Percentiles rank a stretch among this genome's conserved stretches.
Conservation (phyloP, 345 rosid species). For the Excoecaria agallocha region DNA sequence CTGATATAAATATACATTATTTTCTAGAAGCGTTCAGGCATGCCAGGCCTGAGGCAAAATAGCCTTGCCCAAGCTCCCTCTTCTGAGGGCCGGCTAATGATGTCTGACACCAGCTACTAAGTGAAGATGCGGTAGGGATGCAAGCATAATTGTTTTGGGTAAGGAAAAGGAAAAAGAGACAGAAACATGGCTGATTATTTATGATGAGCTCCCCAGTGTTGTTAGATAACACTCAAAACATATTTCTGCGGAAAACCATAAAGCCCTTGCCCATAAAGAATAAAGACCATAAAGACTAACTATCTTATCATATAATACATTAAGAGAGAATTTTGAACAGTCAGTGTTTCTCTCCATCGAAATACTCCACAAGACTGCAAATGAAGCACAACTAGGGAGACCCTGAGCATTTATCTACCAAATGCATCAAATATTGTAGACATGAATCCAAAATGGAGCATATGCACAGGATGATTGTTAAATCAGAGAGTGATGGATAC, state of each 20-base stretch:
- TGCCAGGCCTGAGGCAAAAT: neutral
- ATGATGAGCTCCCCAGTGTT: neutral
- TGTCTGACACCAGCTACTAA: neutral
- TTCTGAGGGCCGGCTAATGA: neutral
- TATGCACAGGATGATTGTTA: neutral
- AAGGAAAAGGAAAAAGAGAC: neutral
- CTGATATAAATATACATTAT: neutral
- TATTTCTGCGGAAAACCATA: too few relatives aligned
- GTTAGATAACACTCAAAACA: too few relatives aligned
- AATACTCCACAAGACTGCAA: neutral
- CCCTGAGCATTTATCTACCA: neutral
- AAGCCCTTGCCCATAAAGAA: neutral
- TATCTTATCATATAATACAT: neutral
- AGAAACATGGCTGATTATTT: neutral
- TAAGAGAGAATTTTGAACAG: neutral
- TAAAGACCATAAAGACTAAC: neutral
- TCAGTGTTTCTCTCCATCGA: neutral
- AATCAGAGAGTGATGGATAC: neutral
- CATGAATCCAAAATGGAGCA: neutral
- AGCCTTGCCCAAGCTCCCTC: neutral
- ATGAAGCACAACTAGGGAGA: neutral
- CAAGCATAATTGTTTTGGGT: neutral
- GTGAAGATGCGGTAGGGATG: neutral
- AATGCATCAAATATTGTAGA: neutral
- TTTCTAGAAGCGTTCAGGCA: too few relatives aligned